Base-by-base conservation (phyloP, 176 grass and related monocot species). In the Aegilops bicornis region DNA sequence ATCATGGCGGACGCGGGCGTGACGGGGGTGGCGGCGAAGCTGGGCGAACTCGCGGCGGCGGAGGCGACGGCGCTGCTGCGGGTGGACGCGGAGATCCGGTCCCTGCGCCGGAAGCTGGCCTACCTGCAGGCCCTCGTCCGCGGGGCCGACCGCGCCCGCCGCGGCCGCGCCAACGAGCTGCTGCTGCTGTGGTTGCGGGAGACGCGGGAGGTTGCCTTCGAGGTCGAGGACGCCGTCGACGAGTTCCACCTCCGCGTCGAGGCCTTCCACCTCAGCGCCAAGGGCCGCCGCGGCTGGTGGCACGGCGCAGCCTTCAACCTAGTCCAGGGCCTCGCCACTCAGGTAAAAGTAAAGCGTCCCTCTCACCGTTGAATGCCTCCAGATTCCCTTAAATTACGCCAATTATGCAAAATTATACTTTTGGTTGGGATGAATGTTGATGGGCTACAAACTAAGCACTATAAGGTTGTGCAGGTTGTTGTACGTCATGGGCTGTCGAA, bases 141-240 rank as follows among this genome's bases (percentile, higher is more conserved):
- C 61, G 83, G 88, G 25, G 88, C 83, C 48, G 88, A 89, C 77
- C 88, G 78, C 69, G 83, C 56, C 60, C 88, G 82, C 77, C 82
- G 88, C 68, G 82, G 77, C 58, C 77, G 82, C 69, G 77, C 82
- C 24, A 85, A 63, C 88, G 88, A 89, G 69, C 60, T 89, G 77
- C 83, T 89, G 32, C 77, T 89, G 60, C 88, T 89, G 19, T 85
- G 88, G 88, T 60, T 85, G 60, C 88, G 83, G 5, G 88, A 89
- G 69, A 89, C 88, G 5, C 84, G 88, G 56, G 88, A 89, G 83
- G 83, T 89, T 4, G 88, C 88, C 19, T 89, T 89, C 77, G 77
- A 89, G 82, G 88, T 89, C 20, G 88, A 89, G 88, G 82, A 89
- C 77, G 87, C 87, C 43, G 82, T 89, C 82, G 88, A 85, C 47